Evolutionary conservation across 1,139 yeast species (phyloP), one percentile per base, ranked within the genome.

Genomic region (Hyphopichia pseudoburtonii): DNA sequence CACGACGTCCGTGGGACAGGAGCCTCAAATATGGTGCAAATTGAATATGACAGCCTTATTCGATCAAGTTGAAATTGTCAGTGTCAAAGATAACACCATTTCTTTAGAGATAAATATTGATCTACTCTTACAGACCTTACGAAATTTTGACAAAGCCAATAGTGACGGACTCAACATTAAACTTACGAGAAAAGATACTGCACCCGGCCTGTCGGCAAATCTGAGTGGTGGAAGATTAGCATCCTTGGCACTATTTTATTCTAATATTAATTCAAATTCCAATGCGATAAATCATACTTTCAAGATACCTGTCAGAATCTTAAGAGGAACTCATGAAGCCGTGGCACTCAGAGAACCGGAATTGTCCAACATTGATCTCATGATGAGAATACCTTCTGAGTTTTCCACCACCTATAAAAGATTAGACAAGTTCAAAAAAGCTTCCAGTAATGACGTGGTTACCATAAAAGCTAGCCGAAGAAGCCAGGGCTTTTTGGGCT

Each of bases 11-110:
- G 44, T 70, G 21, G 62, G 64, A 27, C 64, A 56, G 36, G 83
- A 79, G 42, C 86, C 86, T 2, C 83, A 78, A 44, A 74, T 78
- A 2, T 80, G 84, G 83, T 75, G 82, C 47, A 78, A 75, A 44
- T 50, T 81, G 14, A 62, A 67, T 16, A 66, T 63, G 54, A 36
- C 50, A 3, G 54, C 64, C 18, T 50, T 78, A 19, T 81, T 80
- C 51, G 78, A 72, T 42, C 60, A 73, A 57, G 50, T 77, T 48
- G 64, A 79, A 60, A 47, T 78, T 59, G 46, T 60, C 39, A 68
- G 75, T 45, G 39, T 73, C 2, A 58, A 79, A 15, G 76, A 76
- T 17, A 60, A 70, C 48, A 63, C 68, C 10, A 73, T 81, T 25
- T 70, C 73, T 48, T 54, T 81, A 35, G 86, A 80, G 47, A 56